Evolutionary conservation across 352 stramenopile species (phyloP).

Genomic region (Phytophthora lateralis): DNA sequence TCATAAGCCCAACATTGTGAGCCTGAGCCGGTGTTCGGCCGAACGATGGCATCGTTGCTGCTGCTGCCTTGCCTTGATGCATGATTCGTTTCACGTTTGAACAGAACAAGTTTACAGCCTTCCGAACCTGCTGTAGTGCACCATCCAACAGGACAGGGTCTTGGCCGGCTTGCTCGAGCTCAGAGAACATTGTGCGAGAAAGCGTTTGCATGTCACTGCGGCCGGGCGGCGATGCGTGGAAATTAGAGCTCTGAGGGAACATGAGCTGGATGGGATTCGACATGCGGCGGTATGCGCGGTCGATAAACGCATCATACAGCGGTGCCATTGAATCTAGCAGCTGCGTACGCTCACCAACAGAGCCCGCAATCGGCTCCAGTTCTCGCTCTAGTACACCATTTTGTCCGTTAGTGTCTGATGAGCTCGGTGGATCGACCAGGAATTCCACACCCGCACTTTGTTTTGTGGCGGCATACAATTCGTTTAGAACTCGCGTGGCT

Average conservation of each 20-base stretch:
- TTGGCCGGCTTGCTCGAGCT: slow-evolving; percentile 68
- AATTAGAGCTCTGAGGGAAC: slow-evolving; percentile 86
- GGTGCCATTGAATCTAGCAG: slow-evolving; percentile 74
- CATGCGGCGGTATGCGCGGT: slow-evolving; percentile 63
- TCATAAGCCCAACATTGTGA: slow-evolving; percentile 83
- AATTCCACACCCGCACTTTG: slow-evolving; percentile 38
- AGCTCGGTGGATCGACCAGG: slow-evolving; percentile 16
- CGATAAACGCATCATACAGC: slow-evolving; percentile 74
- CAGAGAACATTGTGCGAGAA: slow-evolving; percentile 68
- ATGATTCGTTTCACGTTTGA: slow-evolving; percentile 76
- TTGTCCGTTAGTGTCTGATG: slow-evolving; percentile 1
- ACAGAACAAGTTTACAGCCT: slow-evolving; percentile 72
- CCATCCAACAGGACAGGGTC: slow-evolving; percentile 65
- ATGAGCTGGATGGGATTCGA: slow-evolving; percentile 86
- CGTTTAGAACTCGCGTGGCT: slow-evolving; percentile 64
- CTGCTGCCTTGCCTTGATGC: slow-evolving; percentile 61
- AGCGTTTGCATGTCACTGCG: slow-evolving; percentile 86
- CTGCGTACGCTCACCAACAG: slow-evolving; percentile 54
- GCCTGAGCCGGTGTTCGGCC: slow-evolving; percentile 69
- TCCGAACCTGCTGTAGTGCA: slow-evolving; percentile 64
- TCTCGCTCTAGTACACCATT: slow-evolving; percentile 1
- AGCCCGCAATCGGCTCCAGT: slow-evolving; percentile 47
- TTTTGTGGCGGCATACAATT: slow-evolving; percentile 62
- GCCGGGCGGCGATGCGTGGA: slow-evolving; percentile 80
- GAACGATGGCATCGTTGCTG: slow-evolving; percentile 51